These are phyloP conservation scores for Trichoderma guizhouense DNA, from an alignment of 2,329 filamentous ascomycete genomes.

Conservation along the genomic window DNA sequence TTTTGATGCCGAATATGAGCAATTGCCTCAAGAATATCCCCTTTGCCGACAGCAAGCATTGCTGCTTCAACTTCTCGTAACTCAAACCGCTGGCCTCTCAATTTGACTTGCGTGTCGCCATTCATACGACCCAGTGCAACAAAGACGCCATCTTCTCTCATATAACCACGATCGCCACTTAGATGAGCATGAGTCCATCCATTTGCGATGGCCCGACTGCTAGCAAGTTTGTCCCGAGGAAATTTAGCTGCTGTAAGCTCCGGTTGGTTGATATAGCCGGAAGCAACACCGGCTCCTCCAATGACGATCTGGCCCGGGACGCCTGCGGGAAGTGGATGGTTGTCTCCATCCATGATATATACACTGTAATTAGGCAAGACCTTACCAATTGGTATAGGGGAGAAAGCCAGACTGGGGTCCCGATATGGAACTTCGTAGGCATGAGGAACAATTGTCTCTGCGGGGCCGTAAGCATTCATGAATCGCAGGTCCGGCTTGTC, in stretches of 20 bases:
- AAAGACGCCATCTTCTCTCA: background rate
- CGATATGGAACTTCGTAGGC: background rate
- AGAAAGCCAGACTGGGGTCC: background rate
- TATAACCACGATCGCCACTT: background rate
- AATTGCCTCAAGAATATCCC: background rate
- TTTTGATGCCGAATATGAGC: background rate
- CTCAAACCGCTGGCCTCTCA: background rate
- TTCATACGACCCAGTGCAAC: background rate
- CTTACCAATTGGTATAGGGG: background rate
- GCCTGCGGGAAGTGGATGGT: slow-evolving; percentile 21
- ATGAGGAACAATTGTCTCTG: background rate
- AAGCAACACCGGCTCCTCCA: slow-evolving; percentile 37
- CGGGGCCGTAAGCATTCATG: background rate
- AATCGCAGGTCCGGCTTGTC: background rate
- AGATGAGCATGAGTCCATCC: background rate
- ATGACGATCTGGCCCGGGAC: slow-evolving; percentile 20
- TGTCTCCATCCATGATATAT: slow-evolving; percentile 39
- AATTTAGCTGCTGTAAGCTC: background rate
- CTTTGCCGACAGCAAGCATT: background rate
- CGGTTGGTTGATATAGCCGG: slow-evolving; percentile 36
- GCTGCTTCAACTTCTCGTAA: background rate
- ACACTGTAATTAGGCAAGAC: slow-evolving; percentile 30
- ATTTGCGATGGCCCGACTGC: background rate
- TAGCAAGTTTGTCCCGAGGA: background rate
- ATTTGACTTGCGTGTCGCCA: background rate